phyloP scores from a whole-genome alignment of 768 basidiomycete species.

The Mycena rebaudengoi region DNA sequence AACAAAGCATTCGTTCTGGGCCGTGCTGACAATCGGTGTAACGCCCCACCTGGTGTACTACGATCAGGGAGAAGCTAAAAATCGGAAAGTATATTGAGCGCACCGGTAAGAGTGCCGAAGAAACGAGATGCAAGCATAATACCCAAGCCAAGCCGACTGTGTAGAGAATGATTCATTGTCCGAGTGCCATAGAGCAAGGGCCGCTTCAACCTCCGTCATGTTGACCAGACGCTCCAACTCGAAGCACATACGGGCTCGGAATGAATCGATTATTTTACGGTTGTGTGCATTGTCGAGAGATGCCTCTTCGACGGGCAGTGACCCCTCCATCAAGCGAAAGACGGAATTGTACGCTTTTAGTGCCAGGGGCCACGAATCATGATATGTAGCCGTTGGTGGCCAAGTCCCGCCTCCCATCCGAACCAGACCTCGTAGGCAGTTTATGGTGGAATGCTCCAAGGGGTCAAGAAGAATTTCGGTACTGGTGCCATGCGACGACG shows the following conservation, averaged over 20 bases:
- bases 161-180: not conserved
- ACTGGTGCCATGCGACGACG: not conserved
- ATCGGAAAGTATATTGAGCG: not conserved
- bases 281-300: constrained; percentile 4
- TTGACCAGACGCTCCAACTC: not conserved
- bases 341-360: constrained; percentile 3
- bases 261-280: constrained; percentile 12
- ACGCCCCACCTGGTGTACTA: constrained; percentile 11
- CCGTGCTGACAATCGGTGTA: constrained; percentile 14
- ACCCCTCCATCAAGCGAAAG: not conserved
- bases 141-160: constrained; percentile 12
- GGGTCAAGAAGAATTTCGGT: not conserved
- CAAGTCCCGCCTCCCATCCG: constrained; percentile 9
- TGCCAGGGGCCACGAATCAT: constrained; percentile 4
- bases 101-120: constrained; percentile 19
- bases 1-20: not conserved
- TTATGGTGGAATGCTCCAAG: not conserved
- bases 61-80: not conserved
- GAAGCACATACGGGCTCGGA: constrained; percentile 3
- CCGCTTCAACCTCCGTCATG: not conserved
- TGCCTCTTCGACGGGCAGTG: constrained; percentile 8
- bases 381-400: constrained; percentile 15
- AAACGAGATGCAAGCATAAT: constrained; percentile 16
- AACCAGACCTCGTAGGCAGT: constrained; percentile 12
- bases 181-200: constrained; percentile 3